Base-by-base conservation (phyloP, 805 yeast species). In the Schwanniomyces polymorphus region DNA sequence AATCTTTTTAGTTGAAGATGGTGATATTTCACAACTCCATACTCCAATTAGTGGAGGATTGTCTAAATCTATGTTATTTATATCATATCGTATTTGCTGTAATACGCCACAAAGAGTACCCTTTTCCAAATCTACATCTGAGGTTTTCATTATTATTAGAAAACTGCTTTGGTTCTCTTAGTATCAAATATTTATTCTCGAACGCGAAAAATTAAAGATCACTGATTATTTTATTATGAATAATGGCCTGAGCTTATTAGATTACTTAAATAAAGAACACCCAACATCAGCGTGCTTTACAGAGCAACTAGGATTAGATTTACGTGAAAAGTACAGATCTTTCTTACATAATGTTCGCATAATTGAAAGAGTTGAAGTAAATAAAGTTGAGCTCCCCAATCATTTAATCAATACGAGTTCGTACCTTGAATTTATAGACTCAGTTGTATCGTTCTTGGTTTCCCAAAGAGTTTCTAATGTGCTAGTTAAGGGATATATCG, bases 11-110 rank as follows among this genome's bases (percentile, higher is more conserved):
- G 73, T 63, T n/a, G 60, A 55, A 18, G 39, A 49, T 3, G 84
- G 77, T 1, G 55, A 46, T 14, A 81, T 72, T 21, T 65, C 69
- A 43, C 82, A 73, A 27, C 74, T 62, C 86, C 86, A 82, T 1
- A 74, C 80, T 1, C 58, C 47, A 1, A 67, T 49, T 2, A 77
- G 56, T 2, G 58, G 50, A 1, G 74, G 74, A 3, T 34, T 47
- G 5, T 59, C 51, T 7, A 46, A 42, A 23, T 50, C 49, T n/a
- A 46, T 33, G 11, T 44, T 47, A 3, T 55, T 47, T 2, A 45
- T 47, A 17, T 64, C 61, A 2, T 66, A 59, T 45, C 72, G 62
- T 4, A 82, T 59, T 54, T 82, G 86, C 43, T 73, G 64, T 10
- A 82, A 62, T n/a, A 59, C 54, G 3, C 67, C 73, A 45, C 76